Base-by-base conservation (phyloP, 345 rosid species). In the Gynandropsis gynandra region DNA sequence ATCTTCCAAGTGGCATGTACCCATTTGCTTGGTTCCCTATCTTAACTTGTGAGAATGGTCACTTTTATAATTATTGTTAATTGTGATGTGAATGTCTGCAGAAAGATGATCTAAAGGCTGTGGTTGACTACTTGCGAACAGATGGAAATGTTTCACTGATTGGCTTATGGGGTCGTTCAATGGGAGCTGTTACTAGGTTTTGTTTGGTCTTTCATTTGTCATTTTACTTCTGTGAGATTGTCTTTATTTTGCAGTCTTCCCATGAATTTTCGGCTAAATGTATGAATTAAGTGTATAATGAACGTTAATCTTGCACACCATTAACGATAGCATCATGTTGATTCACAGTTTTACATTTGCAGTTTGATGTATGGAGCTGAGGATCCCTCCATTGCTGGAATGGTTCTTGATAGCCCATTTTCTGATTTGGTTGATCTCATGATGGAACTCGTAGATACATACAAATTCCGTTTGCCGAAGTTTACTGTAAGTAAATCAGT, bases 181-280 rank as follows among this genome's bases (percentile, higher is more conserved):
- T 89, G 97, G 97, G 95, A 46, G 86, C 97, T 47, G 95, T 83
- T 50, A 81, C 97, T 47, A 85, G 95, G 97, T 85, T 55, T 15
- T 59, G 32, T 57, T 36, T 64, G 24, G 52, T 33, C 44, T 54
- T 55, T 68, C 32, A 15, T 12, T 27, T 52, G 4, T 27, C 13
- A 27, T 9, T 34, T 13, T 33, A 24, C 9, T 63, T 29, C 13
- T 34, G 12, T 48, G 33, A 41, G 21, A 34, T 19, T 32, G 32
- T 55, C 50, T 42, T 31, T 34, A 36, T 64, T 49, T 42, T 32
- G 15, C 47, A 18, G 16, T 17, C 13, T n/a, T n/a, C n/a, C n/a
- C n/a, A n/a, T n/a, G n/a, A n/a, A n/a, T n/a, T n/a, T n/a, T n/a
- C n/a, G n/a, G n/a, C n/a, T n/a, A n/a, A n/a, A n/a, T n/a, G n/a